These are phyloP conservation scores for Porodaedalea pini DNA, from an alignment of 1,284 basidiomycete genomes.

Conservation along the genomic window DNA sequence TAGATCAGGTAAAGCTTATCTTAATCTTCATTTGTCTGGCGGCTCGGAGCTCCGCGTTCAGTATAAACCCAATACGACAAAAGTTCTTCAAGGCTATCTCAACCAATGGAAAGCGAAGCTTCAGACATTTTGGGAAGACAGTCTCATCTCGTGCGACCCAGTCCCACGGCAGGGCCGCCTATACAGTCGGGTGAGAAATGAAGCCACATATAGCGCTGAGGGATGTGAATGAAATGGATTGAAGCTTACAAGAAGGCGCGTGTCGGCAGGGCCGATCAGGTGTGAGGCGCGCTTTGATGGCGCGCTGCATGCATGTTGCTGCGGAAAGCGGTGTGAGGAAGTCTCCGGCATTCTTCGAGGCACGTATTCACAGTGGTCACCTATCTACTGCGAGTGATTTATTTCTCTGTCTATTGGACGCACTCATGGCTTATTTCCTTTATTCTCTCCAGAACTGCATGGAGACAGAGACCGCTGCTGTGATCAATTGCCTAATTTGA, in stretches of 20 bases:
- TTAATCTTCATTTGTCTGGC: neutral
- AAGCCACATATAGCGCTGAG: neutral
- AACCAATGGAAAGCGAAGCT: neutral
- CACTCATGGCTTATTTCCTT: no score
- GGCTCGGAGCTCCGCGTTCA: neutral
- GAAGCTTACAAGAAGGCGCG: slow-evolving; percentile 8
- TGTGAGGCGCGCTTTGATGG: slow-evolving; percentile 14
- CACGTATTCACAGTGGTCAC: neutral
- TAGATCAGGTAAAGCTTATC: no score
- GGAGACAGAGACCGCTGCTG: no score
- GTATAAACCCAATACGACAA: no score
- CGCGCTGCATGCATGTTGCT: slow-evolving; percentile 9
- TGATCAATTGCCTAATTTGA: neutral
- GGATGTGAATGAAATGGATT: neutral
- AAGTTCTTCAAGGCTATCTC: neutral
- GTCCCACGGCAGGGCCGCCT: slow-evolving; percentile 5
- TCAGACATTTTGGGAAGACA: neutral
- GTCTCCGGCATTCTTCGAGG: neutral
- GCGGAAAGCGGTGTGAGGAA: slow-evolving; percentile 11
- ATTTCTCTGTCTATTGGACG: no score
- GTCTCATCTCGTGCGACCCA: neutral
- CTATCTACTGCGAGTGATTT: neutral
- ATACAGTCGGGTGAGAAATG: neutral
- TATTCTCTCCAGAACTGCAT: no score
- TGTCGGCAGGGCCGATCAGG: slow-evolving; percentile 1